These are phyloP conservation scores for Hirsutella minnesotensis DNA, from an alignment of 2,329 filamentous ascomycete species.

Conservation along the genomic window DNA sequence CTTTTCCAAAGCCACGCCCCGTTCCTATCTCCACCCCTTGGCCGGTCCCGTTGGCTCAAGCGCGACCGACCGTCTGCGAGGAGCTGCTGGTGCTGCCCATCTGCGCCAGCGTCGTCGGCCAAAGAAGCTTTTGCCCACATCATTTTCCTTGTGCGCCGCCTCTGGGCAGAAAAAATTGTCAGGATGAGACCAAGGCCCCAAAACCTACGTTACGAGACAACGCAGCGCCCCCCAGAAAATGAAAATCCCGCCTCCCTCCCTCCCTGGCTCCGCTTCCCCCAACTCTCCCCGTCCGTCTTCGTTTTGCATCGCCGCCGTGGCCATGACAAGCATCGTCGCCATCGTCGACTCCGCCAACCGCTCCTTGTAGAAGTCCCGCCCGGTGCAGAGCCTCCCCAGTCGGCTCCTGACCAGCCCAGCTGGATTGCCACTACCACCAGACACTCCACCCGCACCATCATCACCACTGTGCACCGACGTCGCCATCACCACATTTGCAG, in stretches of 20 bases:
- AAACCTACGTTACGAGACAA: conserved; percentile 21
- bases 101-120: conserved; percentile 10
- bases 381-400: neutral
- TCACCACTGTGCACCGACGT: neutral
- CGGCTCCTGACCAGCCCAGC: neutral
- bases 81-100: conserved; percentile 5
- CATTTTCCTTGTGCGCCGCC: conserved; percentile 25
- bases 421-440: conserved; percentile 4
- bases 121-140: conserved; percentile 19
- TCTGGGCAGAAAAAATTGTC: conserved; percentile 25
- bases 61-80: conserved; percentile 3
- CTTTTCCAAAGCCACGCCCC: conserved; percentile 6
- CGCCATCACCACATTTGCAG: neutral
- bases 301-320: conserved; percentile 14
- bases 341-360: neutral
- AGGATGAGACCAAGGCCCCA: conserved; percentile 27
- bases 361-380: neutral
- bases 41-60: neutral
- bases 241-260: conserved; percentile 16
- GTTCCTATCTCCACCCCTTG: conserved; percentile 1
- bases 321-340: conserved; percentile 7
- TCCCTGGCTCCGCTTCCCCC: conserved; percentile 13
- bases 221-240: conserved; percentile 16
- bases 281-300: conserved; percentile 9
- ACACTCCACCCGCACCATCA: neutral